These are phyloP conservation scores for Paecilomyces fulvus DNA, from an alignment of 2,329 filamentous ascomycete species.

Conservation along the genomic window DNA sequence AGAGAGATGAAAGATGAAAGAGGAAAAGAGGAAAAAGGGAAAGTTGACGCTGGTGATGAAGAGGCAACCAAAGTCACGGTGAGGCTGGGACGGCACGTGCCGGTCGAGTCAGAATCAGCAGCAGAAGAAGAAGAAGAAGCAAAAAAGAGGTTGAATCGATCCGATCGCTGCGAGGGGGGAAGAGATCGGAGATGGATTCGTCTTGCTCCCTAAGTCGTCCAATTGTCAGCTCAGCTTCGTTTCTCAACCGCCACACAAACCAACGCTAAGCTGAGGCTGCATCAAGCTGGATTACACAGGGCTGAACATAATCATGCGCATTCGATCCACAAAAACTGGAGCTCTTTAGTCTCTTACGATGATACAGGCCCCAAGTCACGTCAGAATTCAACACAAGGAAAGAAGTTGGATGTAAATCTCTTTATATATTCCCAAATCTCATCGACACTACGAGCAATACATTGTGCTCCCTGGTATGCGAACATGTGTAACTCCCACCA, in stretches of 20 bases:
- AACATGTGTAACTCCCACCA: not conserved
- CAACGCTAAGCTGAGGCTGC: no score
- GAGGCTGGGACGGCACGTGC: not conserved
- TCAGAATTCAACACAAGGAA: not conserved
- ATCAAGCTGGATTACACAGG: no score
- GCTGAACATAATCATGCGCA: no score
- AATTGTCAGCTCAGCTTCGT: no score
- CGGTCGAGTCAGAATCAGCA: not conserved
- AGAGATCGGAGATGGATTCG: no score
- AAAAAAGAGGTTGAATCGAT: no score
- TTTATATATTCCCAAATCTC: not conserved
- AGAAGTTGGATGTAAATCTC: not conserved
- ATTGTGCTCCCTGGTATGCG: not conserved
- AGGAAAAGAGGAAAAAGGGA: not conserved
- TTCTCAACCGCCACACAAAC: no score
- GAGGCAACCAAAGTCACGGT: not conserved
- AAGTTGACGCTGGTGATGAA: not conserved
- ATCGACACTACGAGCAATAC: not conserved
- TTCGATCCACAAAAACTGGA: no score
- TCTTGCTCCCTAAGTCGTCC: no score
- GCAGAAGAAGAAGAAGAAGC: not conserved
- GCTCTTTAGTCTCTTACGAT: no score
- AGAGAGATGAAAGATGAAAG: not conserved
- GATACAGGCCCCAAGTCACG: no score
- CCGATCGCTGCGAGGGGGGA: no score